Evolutionary conservation across 176 grass and related monocot species (phyloP).

Genomic region (Bothriochloa decipiens): DNA sequence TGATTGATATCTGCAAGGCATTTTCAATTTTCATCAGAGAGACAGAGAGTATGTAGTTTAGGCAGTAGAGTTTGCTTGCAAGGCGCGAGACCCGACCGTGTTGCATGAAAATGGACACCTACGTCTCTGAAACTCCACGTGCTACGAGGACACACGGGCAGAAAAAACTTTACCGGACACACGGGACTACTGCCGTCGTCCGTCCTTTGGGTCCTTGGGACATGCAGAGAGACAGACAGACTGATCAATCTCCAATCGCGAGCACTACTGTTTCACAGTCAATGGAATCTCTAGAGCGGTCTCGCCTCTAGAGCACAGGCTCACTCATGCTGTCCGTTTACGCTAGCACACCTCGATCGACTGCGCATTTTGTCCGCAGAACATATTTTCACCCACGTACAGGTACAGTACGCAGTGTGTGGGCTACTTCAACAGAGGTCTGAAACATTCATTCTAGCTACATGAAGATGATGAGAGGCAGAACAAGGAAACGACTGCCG

Average conservation of each 20-base stretch:
- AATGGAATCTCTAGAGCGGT: slow-evolving; percentile 40
- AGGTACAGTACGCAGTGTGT: neutral
- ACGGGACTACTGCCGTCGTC: neutral
- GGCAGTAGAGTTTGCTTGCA: neutral
- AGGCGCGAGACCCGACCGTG: neutral
- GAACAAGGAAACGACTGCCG: neutral
- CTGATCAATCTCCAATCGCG: neutral
- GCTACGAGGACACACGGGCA: neutral
- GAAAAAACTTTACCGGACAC: no score
- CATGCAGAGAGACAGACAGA: neutral
- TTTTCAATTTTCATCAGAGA: neutral
- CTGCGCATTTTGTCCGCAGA: slow-evolving; percentile 4
- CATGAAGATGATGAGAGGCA: neutral
- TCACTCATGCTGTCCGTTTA: slow-evolving; percentile 35
- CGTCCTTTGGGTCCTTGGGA: neutral
- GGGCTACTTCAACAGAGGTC: neutral
- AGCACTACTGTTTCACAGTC: slow-evolving; percentile 12
- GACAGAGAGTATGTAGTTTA: neutral
- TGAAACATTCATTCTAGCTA: neutral
- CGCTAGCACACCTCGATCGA: slow-evolving; percentile 4
- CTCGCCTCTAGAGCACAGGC: neutral
- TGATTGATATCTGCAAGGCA: no score
- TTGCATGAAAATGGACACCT: neutral
- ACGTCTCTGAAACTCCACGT: neutral
- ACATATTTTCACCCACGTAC: neutral